These are phyloP conservation scores for Ricinus communis DNA, from an alignment of 345 rosid species.

Conservation along the genomic window DNA sequence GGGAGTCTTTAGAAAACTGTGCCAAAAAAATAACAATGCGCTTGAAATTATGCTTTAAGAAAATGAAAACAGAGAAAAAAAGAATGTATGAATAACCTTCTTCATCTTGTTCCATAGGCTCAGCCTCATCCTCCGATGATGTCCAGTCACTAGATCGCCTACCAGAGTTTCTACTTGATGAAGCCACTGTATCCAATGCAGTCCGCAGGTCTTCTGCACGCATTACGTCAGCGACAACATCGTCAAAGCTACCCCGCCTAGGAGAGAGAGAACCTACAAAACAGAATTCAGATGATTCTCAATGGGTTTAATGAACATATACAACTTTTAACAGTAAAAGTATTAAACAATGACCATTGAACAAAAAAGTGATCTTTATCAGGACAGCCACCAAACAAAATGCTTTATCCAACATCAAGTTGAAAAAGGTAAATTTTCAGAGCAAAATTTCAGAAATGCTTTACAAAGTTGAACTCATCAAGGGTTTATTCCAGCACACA, in stretches of 20 bases:
- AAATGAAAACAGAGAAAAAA: conserved; percentile 4
- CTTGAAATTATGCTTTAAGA: conserved; percentile 2
- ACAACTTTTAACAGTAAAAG: neutral
- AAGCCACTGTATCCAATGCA: conserved; percentile 66
- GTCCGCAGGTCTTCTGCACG: conserved; percentile 65
- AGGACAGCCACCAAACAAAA: neutral
- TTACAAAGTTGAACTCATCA: neutral
- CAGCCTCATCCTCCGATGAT: conserved; percentile 88
- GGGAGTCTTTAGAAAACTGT: too few species aligned
- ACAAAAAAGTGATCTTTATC: neutral
- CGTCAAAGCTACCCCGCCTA: conserved; percentile 49
- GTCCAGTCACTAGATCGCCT: conserved; percentile 65
- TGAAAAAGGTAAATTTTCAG: neutral
- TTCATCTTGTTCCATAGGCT: conserved; percentile 69
- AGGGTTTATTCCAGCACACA: neutral
- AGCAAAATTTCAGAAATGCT: neutral
- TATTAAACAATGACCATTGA: conserved; percentile 2
- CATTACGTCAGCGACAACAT: conserved; percentile 52
- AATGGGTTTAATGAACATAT: neutral
- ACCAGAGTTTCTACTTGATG: conserved; percentile 55
- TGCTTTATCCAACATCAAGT: neutral
- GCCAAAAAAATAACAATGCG: neutral
- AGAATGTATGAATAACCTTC: conserved; percentile 49
- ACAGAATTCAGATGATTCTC: conserved; percentile 16
- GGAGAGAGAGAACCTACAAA: conserved; percentile 67